Evolutionary conservation across 768 basidiomycete genomes (phyloP), one percentile per base, ranked within the genome.

Genomic region (Gloeostereum incarnatum): DNA sequence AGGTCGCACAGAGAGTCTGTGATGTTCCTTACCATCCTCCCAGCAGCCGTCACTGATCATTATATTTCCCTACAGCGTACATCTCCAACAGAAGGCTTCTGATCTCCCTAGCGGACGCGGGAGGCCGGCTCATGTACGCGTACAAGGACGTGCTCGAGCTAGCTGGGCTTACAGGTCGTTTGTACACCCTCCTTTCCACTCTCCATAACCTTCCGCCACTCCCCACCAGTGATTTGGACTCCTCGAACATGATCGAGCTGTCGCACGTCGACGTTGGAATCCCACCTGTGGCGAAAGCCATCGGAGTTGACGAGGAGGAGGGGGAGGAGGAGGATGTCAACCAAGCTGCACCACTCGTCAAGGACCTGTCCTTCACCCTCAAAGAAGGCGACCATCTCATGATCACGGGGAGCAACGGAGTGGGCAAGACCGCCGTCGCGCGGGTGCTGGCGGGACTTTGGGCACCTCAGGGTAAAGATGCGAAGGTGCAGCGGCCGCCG

Each of bases 71-170:
- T 13, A 29, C 44, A 69, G 61, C 82, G 5, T 98, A 98, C 56
- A 91, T 98, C 35, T 93, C 92, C 20, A 94, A 92, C 43, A 76
- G 94, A 13, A 74, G 94, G 8, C 71, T 97, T 0, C 69, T 98
- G 2, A 70, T 97, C 22, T 92, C 92, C 2, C 75, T 98, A n/a
- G 92, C 94, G 1, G 94, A 98, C 49, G 94, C 93, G 0, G 94
- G 94, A 11, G 91, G 92, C 0, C 72, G 94, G 23, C 63, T 97
- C 32, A 97, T 98, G 93, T 93, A 91, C 53, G 90, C 90, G 0
- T 91, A 93, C 55, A 98, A 96, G 54, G 94, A 97, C 49, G 64
- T 97, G 5, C 76, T 96, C 17, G 90, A 94, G 55, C 75, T 97
- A n/a, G 90, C 91, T 4, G 94, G 94, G 7, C 76, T 93, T 40